Percentiles rank a stretch among this genome's conserved stretches.
phyloP scores from a whole-genome alignment of 805 yeast species.

The Wickerhamiella occidentalis region DNA sequence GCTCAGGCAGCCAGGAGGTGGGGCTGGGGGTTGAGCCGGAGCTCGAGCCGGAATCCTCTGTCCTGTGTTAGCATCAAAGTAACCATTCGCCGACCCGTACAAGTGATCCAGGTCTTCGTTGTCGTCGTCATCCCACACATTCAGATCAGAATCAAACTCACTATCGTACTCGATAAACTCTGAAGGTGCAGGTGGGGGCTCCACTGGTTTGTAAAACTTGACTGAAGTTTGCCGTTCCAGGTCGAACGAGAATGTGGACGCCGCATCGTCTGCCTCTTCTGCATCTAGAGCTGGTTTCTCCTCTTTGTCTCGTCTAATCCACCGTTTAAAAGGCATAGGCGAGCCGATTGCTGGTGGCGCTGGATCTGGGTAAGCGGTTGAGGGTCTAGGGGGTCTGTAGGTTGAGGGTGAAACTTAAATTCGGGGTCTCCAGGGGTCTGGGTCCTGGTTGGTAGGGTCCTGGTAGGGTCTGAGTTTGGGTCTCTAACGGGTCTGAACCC shows the following conservation, averaged over 20 bases:
- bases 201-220: constrained; percentile 36
- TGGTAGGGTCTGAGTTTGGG: no score
- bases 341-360: no score
- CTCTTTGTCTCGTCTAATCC: background rate
- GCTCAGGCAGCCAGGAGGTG: no score
- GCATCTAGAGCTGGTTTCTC: background rate
- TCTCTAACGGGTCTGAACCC: no score
- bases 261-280: background rate
- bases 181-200: constrained; percentile 16
- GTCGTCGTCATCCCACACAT: constrained; percentile 26
- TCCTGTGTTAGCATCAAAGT: no score
- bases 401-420: no score
- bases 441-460: no score
- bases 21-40: background rate
- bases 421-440: no score
- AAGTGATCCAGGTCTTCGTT: constrained; percentile 28
- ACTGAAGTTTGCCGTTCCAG: constrained; percentile 42
- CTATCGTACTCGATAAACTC: constrained; percentile 7
- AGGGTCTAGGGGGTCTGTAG: background rate
- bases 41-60: constrained; percentile 5
- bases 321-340: background rate
- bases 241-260: constrained; percentile 38
- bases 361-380: no score
- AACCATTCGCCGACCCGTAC: background rate
- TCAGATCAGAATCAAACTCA: constrained; percentile 28